Conservation (phyloP, 305 asterid species). For the Fraxinus velutina region DNA sequence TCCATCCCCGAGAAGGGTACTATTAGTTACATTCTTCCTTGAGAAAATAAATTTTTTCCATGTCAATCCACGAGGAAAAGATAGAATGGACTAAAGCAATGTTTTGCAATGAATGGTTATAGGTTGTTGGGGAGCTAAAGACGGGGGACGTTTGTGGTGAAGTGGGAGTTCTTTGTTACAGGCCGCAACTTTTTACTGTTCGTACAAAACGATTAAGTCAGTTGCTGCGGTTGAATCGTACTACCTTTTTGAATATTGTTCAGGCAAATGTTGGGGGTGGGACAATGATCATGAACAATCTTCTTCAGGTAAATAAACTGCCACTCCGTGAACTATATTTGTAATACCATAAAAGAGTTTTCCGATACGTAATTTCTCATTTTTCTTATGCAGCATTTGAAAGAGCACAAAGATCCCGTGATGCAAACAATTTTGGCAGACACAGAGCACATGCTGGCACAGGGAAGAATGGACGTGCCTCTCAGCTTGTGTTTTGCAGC, state of each 20-base stretch:
- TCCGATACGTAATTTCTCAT: not conserved
- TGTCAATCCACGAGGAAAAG: not conserved
- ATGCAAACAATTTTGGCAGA: slow-evolving; percentile 49
- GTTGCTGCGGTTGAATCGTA: slow-evolving; percentile 66
- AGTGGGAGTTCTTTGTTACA: slow-evolving; percentile 71
- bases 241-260: slow-evolving; percentile 56
- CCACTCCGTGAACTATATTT: not conserved
- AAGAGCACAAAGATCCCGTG: slow-evolving; percentile 49
- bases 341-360: not conserved
- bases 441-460: slow-evolving; percentile 69
- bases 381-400: slow-evolving; percentile 51
- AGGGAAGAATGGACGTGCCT: slow-evolving; percentile 77
- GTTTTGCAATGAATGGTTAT: slow-evolving; percentile 12
- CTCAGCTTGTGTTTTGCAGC: slow-evolving; percentile 85
- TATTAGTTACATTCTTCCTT: slow-evolving; percentile 1
- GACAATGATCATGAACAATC: slow-evolving; percentile 70
- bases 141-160: slow-evolving; percentile 70
- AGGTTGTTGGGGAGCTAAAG: slow-evolving; percentile 55
- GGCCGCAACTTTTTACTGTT: slow-evolving; percentile 68
- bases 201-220: slow-evolving; percentile 73
- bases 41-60: not conserved
- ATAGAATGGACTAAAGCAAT: slow-evolving; percentile 7
- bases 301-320: slow-evolving; percentile 53
- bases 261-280: slow-evolving; percentile 82
- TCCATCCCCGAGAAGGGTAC: not conserved